These are phyloP conservation scores for Macrolepiota albuminosa DNA, from an alignment of 768 basidiomycete genomes.

Conservation along the genomic window DNA sequence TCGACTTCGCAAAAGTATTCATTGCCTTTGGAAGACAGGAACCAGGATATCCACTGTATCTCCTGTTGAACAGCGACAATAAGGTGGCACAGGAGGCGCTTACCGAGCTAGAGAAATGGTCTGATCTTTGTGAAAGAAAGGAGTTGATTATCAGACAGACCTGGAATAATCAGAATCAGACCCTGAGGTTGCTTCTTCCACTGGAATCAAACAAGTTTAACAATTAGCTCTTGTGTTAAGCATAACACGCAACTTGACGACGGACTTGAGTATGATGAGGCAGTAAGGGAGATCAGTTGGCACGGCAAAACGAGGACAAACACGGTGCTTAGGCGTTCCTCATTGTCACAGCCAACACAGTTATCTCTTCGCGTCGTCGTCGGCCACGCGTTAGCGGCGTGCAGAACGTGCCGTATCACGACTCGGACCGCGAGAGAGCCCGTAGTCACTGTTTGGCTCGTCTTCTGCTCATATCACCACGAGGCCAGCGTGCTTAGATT, in stretches of 20 bases:
- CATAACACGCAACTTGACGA: constrained; percentile 5
- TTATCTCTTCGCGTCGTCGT: neutral
- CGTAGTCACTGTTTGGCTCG: neutral
- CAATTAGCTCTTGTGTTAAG: neutral
- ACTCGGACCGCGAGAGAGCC: neutral
- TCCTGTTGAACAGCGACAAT: constrained; percentile 4
- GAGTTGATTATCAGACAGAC: constrained; percentile 38
- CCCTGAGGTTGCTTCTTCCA: constrained; percentile 87
- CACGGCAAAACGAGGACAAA: constrained; percentile 6
- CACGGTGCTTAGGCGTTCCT: neutral
- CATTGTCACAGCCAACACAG: neutral
- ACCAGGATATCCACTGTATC: constrained; percentile 96
- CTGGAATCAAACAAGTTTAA: constrained; percentile 25
- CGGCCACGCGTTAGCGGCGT: constrained; percentile 1
- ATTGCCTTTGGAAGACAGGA: constrained; percentile 94
- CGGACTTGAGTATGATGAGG: neutral
- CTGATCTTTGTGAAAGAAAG: constrained; percentile 5
- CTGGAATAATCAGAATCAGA: constrained; percentile 97
- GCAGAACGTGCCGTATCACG: constrained; percentile 4
- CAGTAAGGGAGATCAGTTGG: neutral
- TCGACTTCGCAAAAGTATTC: constrained; percentile 99
- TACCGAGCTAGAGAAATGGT: constrained; percentile 31
- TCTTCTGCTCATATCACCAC: neutral
- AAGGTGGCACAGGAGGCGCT: constrained; percentile 5
- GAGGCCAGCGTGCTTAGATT: constrained; percentile 5